A percentile compares a stretch with the other conserved stretches of the same genome.
phyloP scores from a whole-genome alignment of 1,139 yeast species.

The Scheffersomyces cryptocercus region DNA sequence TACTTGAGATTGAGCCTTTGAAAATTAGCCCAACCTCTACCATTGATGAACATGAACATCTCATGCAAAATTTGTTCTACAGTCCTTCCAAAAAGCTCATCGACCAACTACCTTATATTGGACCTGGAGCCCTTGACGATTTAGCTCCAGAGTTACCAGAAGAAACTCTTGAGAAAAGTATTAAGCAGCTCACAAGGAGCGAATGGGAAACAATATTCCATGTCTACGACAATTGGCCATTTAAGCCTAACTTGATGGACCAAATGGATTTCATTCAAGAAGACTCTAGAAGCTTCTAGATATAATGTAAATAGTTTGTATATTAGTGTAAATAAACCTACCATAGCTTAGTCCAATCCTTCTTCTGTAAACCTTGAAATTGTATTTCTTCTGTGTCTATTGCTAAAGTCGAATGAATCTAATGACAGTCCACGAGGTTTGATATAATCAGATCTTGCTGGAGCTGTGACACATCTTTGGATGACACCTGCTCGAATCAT shows the following conservation, averaged over 20 bases:
- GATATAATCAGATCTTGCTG: not conserved
- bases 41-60: constrained; percentile 65
- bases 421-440: not conserved
- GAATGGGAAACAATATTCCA: constrained; percentile 56
- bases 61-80: constrained; percentile 65
- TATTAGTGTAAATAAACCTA: not conserved
- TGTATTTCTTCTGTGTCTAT: constrained; percentile 1
- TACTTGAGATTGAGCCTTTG: constrained; percentile 65
- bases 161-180: constrained; percentile 42
- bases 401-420: not conserved
- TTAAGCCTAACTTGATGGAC: constrained; percentile 57
- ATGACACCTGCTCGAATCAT: not conserved
- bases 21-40: constrained; percentile 19
- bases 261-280: constrained; percentile 21
- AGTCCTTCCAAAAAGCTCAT: constrained; percentile 48
- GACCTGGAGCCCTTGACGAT: constrained; percentile 83
- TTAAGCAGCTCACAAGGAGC: constrained; percentile 51
- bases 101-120: constrained; percentile 56
- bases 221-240: constrained; percentile 76
- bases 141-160: constrained; percentile 38
- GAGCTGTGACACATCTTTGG: constrained; percentile 5
- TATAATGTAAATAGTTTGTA: not conserved
- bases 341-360: not conserved
- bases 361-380: constrained; percentile 6
- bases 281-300: constrained; percentile 15